A percentile compares a stretch with the other conserved stretches of the same genome.
Conservation (phyloP, 73 alveolate genomes). For the Paramecium pentaurelia region DNA sequence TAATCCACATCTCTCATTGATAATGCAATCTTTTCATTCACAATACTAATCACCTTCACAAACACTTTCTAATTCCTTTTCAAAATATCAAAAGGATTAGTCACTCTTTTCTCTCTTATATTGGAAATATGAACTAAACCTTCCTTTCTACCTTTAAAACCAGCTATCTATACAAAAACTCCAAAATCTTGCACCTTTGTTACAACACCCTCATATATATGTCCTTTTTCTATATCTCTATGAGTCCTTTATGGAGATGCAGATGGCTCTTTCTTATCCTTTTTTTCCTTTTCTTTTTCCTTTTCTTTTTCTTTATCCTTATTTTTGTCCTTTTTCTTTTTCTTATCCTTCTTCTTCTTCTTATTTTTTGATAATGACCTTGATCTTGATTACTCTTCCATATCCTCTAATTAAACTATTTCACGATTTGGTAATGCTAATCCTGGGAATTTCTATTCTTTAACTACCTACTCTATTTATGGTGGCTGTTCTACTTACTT, state of each 20-base stretch:
- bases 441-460: constrained; percentile 30
- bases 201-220: constrained; percentile 82
- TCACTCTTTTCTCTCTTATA: constrained; percentile 70
- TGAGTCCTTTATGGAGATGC: constrained; percentile 57
- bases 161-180: constrained; percentile 82
- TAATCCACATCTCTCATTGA: constrained; percentile 95
- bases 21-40: constrained; percentile 84
- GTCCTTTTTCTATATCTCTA: constrained; percentile 65
- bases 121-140: constrained; percentile 92
- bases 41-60: constrained; percentile 79
- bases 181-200: constrained; percentile 88
- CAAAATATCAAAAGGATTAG: constrained; percentile 74
- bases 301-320: constrained; percentile 58
- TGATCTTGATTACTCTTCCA: constrained; percentile 17
- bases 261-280: constrained; percentile 57
- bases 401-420: neutral
- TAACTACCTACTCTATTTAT: neutral
- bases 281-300: constrained; percentile 57
- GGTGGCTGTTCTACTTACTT: neutral
- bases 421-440: constrained; percentile 12
- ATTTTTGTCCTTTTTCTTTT: neutral
- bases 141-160: constrained; percentile 77
- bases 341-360: constrained; percentile 51
- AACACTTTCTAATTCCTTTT: constrained; percentile 59
- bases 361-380: constrained; percentile 41